Evolutionary conservation across 2,329 filamentous ascomycete species (phyloP).

Genomic region (Diaporthe vaccinii): DNA sequence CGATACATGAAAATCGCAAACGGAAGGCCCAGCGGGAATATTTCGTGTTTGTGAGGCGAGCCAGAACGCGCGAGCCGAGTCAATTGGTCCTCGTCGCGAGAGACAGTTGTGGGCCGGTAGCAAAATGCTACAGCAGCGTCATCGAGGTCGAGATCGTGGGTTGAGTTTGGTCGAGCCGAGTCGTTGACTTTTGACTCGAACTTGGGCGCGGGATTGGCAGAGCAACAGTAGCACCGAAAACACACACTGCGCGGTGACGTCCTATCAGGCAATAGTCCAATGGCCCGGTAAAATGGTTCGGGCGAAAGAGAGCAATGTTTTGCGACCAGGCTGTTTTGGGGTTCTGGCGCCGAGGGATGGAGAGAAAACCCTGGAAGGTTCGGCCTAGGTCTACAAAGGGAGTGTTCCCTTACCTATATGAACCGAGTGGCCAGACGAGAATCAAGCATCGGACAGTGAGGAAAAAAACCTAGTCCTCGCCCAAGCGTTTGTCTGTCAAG

Average conservation of each 20-base stretch:
- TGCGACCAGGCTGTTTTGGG: slow-evolving; percentile 19
- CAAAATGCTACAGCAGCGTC: slow-evolving; percentile 26
- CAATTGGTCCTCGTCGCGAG: slow-evolving; percentile 1
- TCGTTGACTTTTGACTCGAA: slow-evolving; percentile 15
- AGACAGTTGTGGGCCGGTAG: background rate
- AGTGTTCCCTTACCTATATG: slow-evolving; percentile 25
- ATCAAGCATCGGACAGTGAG: background rate
- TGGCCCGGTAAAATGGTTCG: background rate
- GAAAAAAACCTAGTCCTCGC: slow-evolving; percentile 25
- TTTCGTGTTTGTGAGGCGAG: background rate
- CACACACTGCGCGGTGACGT: slow-evolving; percentile 14
- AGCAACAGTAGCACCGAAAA: slow-evolving; percentile 7
- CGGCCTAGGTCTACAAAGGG: background rate
- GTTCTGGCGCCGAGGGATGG: slow-evolving; percentile 8
- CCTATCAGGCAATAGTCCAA: background rate
- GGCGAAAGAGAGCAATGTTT: background rate
- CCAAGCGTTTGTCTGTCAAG: slow-evolving; percentile 28
- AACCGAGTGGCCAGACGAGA: slow-evolving; percentile 12
- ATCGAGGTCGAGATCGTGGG: slow-evolving; percentile 9
- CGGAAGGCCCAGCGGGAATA: background rate
- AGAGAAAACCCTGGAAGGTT: background rate
- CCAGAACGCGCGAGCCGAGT: background rate
- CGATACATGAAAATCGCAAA: slow-evolving; percentile 45
- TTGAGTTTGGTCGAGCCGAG: background rate
- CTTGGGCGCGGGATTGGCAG: slow-evolving; percentile 13